A percentile compares a stretch with the other conserved stretches of the same genome.
These are phyloP conservation scores for Tolypocladium capitatum DNA, from an alignment of 2,329 filamentous ascomycete species.

Conservation along the genomic window DNA sequence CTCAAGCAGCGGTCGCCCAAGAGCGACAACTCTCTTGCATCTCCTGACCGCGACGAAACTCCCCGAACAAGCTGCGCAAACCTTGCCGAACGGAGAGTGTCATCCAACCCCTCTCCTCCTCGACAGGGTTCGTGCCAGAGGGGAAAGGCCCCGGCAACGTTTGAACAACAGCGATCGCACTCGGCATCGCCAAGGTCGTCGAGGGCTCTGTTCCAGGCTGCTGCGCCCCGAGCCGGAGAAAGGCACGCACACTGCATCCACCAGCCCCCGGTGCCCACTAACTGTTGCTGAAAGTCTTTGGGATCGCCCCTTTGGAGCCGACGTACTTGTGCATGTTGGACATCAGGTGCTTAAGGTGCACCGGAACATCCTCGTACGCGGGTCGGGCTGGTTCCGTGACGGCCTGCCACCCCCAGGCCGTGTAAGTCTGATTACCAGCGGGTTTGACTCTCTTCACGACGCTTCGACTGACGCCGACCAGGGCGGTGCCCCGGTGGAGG, in stretches of 20 bases:
- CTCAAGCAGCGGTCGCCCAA: background rate
- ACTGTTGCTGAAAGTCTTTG: conserved; percentile 13
- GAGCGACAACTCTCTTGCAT: conserved; percentile 1
- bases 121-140: background rate
- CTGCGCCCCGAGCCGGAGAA: conserved; percentile 13
- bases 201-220: conserved; percentile 13
- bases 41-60: background rate
- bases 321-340: conserved; percentile 16
- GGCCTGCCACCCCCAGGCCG: conserved; percentile 15
- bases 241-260: conserved; percentile 6
- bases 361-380: conserved; percentile 18
- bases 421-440: conserved; percentile 8
- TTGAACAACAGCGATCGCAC: background rate
- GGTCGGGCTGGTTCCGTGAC: conserved; percentile 21
- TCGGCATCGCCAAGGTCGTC: conserved; percentile 3
- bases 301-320: conserved; percentile 17
- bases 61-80: background rate
- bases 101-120: background rate
- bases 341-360: conserved; percentile 16
- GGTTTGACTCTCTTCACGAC: background rate
- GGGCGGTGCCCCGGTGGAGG: conserved; percentile 14
- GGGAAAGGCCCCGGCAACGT: background rate
- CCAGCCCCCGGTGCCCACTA: background rate
- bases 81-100: background rate
- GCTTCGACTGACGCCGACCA: conserved; percentile 5